phyloP scores from a whole-genome alignment of 306 rosid species.

The Medicago lupulina region DNA sequence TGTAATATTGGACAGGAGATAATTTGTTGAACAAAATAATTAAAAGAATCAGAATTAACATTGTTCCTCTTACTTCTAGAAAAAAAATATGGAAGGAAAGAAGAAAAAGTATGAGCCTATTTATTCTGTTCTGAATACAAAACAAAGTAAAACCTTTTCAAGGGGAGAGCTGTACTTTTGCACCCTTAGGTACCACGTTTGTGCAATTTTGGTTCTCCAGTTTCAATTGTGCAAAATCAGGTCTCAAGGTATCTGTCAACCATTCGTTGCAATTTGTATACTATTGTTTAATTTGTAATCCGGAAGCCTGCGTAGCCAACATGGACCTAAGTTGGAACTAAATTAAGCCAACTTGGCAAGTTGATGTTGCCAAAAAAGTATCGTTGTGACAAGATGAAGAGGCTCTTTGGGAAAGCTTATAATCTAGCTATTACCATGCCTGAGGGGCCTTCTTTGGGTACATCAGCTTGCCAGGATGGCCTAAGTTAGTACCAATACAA shows the following conservation, averaged over 20 bases:
- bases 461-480: neutral
- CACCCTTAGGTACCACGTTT: neutral
- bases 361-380: neutral
- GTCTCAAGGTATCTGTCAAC: neutral
- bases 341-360: neutral
- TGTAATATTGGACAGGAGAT: conserved; percentile 1
- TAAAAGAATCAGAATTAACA: conserved; percentile 1
- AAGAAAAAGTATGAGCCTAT: neutral
- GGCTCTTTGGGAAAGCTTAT: conserved; percentile 12
- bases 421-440: neutral
- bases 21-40: conserved; percentile 9
- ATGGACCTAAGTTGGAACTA: neutral
- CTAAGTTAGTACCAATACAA: neutral
- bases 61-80: conserved; percentile 21
- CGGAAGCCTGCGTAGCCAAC: neutral
- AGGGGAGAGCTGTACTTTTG: conserved; percentile 1
- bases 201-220: neutral
- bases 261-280: neutral
- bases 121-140: conserved; percentile 1
- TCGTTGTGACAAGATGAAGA: neutral
- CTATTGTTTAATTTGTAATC: neutral
- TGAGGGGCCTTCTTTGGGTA: neutral
- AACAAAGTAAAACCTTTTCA: neutral
- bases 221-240: neutral
- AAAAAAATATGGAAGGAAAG: conserved; percentile 17